These are phyloP conservation scores for Aureococcus anophagefferens DNA, from an alignment of 108 stramenopile species.

Conservation along the genomic window DNA sequence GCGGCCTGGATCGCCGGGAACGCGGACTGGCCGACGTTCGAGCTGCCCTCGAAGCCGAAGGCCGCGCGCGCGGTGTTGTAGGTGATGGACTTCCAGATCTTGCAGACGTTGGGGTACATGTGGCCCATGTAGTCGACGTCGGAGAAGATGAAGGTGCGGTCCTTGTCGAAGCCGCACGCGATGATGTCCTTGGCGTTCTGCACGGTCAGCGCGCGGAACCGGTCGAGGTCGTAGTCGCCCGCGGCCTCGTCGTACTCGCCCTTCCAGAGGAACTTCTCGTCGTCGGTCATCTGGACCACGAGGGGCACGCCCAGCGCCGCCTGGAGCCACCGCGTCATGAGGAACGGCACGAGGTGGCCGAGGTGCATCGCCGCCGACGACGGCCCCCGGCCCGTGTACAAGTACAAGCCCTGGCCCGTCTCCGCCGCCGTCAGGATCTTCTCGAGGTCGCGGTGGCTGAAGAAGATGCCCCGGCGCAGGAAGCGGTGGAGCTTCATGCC, in stretches of 20 bases:
- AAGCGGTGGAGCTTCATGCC: conserved; percentile 80
- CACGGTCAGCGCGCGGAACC: conserved; percentile 74
- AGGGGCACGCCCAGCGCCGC: conserved; percentile 89
- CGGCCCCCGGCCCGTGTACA: conserved; percentile 99
- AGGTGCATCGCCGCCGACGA: conserved; percentile 87
- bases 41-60: conserved; percentile 83
- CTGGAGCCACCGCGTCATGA: conserved; percentile 92
- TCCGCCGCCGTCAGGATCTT: conserved; percentile 66
- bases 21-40: conserved; percentile 86
- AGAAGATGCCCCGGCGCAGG: conserved; percentile 90
- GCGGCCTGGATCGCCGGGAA: conserved; percentile 92
- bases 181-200: conserved; percentile 99
- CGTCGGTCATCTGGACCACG: conserved; percentile 98
- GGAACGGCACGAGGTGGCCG: conserved; percentile 93
- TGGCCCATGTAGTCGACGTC: conserved; percentile 91
- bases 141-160: conserved; percentile 76
- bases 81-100: conserved; percentile 93
- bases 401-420: conserved; percentile 61
- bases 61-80: conserved; percentile 82
- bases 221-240: conserved; percentile 68
- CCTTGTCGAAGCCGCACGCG: conserved; percentile 87
- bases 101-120: conserved; percentile 93
- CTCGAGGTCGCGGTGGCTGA: conserved; percentile 89
- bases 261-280: conserved; percentile 99
- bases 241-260: conserved; percentile 50